Conservation (phyloP, 768 basidiomycete genomes). For the Hygrophorus pudorinus region DNA sequence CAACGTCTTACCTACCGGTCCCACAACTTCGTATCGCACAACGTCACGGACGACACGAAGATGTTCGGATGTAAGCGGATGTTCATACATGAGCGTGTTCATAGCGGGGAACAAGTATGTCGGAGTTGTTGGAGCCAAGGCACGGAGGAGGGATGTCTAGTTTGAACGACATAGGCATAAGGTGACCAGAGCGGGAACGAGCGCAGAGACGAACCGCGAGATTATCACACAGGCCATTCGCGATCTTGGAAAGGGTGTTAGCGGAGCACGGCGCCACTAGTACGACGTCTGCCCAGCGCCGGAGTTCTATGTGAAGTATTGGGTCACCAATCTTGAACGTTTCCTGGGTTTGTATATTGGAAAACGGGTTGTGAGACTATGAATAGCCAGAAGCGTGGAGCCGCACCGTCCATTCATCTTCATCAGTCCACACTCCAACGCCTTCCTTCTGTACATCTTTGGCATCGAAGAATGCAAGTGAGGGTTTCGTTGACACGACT, state of each 20-base stretch:
- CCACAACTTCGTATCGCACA: slow-evolving; percentile 70
- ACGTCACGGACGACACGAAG: slow-evolving; percentile 63
- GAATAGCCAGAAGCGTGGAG: not conserved
- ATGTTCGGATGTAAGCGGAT: slow-evolving; percentile 83
- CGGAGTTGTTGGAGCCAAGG: slow-evolving; percentile 40
- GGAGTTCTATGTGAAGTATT: slow-evolving; percentile 91
- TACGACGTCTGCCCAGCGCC: slow-evolving; percentile 92
- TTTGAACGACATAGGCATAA: slow-evolving; percentile 50
- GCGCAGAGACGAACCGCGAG: slow-evolving; percentile 47
- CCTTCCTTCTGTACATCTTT: slow-evolving; percentile 40
- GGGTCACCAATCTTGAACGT: slow-evolving; percentile 78
- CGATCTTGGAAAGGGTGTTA: slow-evolving; percentile 93
- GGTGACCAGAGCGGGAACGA: slow-evolving; percentile 28
- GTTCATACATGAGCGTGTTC: slow-evolving; percentile 98
- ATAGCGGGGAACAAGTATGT: slow-evolving; percentile 94
- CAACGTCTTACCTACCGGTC: slow-evolving; percentile 82
- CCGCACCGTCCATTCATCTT: slow-evolving; percentile 88
- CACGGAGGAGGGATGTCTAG: slow-evolving; percentile 10
- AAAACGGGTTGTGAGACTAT: not conserved
- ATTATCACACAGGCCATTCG: slow-evolving; percentile 83
- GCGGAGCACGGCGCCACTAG: slow-evolving; percentile 94
- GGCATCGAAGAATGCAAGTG: slow-evolving; percentile 66
- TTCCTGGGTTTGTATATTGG: slow-evolving; percentile 30
- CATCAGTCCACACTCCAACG: slow-evolving; percentile 75
- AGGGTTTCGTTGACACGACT: slow-evolving; percentile 72